phyloP scores from a whole-genome alignment of 2,329 filamentous ascomycete genomes.

The Cladophialophora carrionii region DNA sequence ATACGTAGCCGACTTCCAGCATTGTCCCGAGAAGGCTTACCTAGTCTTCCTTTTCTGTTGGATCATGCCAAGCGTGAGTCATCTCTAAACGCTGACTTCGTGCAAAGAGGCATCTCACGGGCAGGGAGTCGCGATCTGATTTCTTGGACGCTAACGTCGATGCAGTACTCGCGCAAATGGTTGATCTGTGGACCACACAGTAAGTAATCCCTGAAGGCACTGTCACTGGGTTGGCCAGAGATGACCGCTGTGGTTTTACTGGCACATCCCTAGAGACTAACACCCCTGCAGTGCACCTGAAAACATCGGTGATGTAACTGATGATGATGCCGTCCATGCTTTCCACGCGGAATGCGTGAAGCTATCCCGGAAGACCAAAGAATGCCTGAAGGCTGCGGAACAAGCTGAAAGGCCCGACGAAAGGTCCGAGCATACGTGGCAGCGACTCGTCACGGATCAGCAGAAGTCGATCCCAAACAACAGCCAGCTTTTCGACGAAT shows the following conservation, averaged over 20 bases:
- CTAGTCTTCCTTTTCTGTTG: conserved; percentile 87
- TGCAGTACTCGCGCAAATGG: conserved; percentile 74
- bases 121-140: background rate
- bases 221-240: background rate
- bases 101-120: background rate
- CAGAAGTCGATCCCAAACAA: conserved; percentile 41
- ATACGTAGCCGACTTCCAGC: conserved; percentile 82
- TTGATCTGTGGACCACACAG: conserved; percentile 60
- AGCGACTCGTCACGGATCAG: conserved; percentile 54
- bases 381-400: conserved; percentile 53
- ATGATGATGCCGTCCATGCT: conserved; percentile 46
- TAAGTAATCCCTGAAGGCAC: background rate
- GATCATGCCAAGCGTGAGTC: conserved; percentile 68
- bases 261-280: background rate
- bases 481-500: conserved; percentile 30
- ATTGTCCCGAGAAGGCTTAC: conserved; percentile 85
- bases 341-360: conserved; percentile 51
- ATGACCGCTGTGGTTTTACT: background rate
- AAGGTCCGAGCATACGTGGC: conserved; percentile 54
- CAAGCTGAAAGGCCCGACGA: conserved; percentile 54
- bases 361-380: conserved; percentile 50
- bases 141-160: background rate
- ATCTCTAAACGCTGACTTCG: background rate
- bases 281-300: conserved; percentile 41
- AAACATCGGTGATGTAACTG: conserved; percentile 46